These are phyloP conservation scores for Collybia sp. DNA, from an alignment of 768 basidiomycete species.

Conservation along the genomic window DNA sequence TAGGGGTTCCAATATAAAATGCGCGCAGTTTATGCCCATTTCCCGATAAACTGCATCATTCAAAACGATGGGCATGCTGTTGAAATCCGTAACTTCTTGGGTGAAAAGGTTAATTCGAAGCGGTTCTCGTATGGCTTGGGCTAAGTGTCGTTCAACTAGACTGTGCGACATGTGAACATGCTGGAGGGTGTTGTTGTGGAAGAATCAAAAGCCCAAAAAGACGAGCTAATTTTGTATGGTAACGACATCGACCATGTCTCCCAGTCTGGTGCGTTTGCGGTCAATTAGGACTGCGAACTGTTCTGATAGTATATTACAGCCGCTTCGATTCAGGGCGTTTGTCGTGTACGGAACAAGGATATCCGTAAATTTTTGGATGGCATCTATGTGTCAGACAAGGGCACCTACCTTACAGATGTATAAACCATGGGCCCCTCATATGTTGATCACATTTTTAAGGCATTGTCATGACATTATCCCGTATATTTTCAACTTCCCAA, in stretches of 20 bases:
- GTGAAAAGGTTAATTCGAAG: conserved; percentile 66
- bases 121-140: background rate
- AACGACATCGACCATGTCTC: conserved; percentile 97
- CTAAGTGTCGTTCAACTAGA: conserved; percentile 37
- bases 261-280: conserved; percentile 67
- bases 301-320: conserved; percentile 36
- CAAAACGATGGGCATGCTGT: conserved; percentile 65
- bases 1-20: conserved; percentile 99
- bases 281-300: background rate
- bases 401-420: conserved; percentile 48
- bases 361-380: conserved; percentile 98
- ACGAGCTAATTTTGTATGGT: conserved; percentile 90
- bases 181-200: conserved; percentile 77
- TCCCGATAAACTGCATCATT: conserved; percentile 99
- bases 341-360: conserved; percentile 98
- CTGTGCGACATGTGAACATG: conserved; percentile 91
- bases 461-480: conserved; percentile 22
- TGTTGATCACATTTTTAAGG: too few species aligned
- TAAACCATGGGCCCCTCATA: too few species aligned
- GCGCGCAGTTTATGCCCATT: conserved; percentile 99
- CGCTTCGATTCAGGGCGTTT: conserved; percentile 94
- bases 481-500: background rate
- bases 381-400: conserved; percentile 85
- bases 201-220: conserved; percentile 91
- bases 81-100: conserved; percentile 94